Evolutionary conservation across 2,329 filamentous ascomycete genomes (phyloP).

Genomic region (Calonectria multiphialidica): DNA sequence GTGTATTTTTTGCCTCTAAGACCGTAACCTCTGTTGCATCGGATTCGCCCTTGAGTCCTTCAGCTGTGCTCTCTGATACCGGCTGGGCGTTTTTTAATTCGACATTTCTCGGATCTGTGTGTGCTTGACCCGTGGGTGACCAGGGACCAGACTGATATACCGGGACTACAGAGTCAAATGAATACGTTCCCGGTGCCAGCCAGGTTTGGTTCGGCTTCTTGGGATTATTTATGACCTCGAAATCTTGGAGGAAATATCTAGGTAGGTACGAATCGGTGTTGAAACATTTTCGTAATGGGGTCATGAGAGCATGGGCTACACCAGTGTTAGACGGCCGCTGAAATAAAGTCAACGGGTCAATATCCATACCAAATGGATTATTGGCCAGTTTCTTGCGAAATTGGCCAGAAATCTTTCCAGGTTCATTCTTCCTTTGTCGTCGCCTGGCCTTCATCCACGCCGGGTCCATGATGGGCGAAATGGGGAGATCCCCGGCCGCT

Average conservation of each 20-base stretch:
- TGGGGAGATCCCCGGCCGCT: constrained; percentile 59
- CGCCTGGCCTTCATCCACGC: constrained; percentile 59
- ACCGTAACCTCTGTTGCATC: background rate
- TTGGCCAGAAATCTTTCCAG: constrained; percentile 49
- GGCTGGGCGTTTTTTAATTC: background rate
- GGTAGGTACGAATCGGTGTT: constrained; percentile 65
- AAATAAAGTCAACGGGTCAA: background rate
- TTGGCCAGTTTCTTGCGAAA: constrained; percentile 70
- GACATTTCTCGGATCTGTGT: background rate
- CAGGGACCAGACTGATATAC: constrained; percentile 17
- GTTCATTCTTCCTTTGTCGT: constrained; percentile 55
- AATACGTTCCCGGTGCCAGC: constrained; percentile 64
- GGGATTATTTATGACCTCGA: constrained; percentile 68
- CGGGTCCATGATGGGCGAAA: constrained; percentile 68
- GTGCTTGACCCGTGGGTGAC: constrained; percentile 9
- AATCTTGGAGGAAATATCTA: constrained; percentile 71
- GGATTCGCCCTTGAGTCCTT: background rate
- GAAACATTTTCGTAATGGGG: constrained; percentile 68
- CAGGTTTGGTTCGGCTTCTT: constrained; percentile 61
- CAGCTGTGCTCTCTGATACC: background rate
- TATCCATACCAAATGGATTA: constrained; percentile 72
- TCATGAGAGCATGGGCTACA: constrained; percentile 71
- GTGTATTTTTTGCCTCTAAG: background rate
- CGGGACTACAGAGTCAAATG: constrained; percentile 43
- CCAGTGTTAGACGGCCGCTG: background rate